phyloP scores from a whole-genome alignment of 208 protist genomes.

The Phytomonas serpens region DNA sequence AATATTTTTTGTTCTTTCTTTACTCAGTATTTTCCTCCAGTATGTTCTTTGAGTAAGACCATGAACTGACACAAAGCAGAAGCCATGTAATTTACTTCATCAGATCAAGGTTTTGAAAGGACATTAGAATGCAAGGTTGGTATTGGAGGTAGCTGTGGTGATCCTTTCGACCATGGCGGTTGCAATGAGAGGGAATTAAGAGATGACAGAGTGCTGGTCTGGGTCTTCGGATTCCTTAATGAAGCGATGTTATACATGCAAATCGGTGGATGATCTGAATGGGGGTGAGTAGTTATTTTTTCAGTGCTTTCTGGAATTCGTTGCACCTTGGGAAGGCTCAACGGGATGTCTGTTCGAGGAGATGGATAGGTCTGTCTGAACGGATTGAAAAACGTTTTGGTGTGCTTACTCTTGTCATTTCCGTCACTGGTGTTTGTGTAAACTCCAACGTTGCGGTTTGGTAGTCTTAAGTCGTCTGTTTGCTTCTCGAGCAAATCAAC shows the following conservation, averaged over 20 bases:
- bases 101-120: neutral
- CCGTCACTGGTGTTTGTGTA: neutral
- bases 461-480: neutral
- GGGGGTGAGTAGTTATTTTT: too few relatives aligned
- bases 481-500: neutral
- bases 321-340: neutral
- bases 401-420: neutral
- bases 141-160: neutral
- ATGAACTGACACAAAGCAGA: neutral
- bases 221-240: neutral
- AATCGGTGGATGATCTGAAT: neutral
- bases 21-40: neutral
- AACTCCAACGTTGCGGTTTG: neutral
- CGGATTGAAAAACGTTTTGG: neutral
- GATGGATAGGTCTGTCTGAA: neutral
- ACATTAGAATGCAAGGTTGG: neutral
- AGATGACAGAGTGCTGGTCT: neutral
- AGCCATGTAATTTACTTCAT: neutral
- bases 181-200: neutral
- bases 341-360: neutral
- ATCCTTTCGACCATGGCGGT: neutral
- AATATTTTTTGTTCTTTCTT: neutral
- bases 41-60: neutral
- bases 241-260: neutral
- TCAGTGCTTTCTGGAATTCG: neutral